Evolutionary conservation across 139 green algal species (phyloP), one percentile per base, ranked within the genome.

Genomic region (Chlamydomonas incerta): DNA sequence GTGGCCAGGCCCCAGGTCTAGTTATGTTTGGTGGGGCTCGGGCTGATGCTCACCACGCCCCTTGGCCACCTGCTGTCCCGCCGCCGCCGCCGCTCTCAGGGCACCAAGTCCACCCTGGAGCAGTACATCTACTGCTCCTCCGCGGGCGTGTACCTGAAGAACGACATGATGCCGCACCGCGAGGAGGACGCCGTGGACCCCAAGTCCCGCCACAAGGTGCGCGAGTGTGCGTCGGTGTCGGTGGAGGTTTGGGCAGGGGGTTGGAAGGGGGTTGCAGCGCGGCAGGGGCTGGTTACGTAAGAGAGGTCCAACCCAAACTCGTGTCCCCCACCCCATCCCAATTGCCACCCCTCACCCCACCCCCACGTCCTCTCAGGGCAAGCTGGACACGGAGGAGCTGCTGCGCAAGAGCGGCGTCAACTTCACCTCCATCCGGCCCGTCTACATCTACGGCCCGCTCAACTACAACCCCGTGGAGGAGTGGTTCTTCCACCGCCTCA

Each of bases 401-500:
- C 93, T 99, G 87, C 52, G 81, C 65, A 31, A 87, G 57, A 84
- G 84, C 66, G 96, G 95, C 73, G 92, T 98, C 46, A 96, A 94
- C 92, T 99, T 89, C 87, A 99, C 97, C 37, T 95, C 85, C 63
- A 81, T 99, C 23, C 93, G 97, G 31, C 97, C 97, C 21, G 96
- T 99, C 26, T 99, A 99, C 95, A 99, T 99, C 91, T 99, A 99
- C 90, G 96, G 95, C 65, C 96, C 97, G 14, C 91, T 99, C n/a
- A 99, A 99, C 93, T 99, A 99, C 94, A 99, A 99, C 93, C 97
- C 97, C 1, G 96, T 99, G 46, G 97, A 99, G 93, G 95, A 98
- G 91, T 97, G 90, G 86, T 97, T 97, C 83, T 91, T 91, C 83
- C 88, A 91, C 72, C 73, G 81, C 71, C 91, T 99, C 83, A 92